Conservation (phyloP, 352 stramenopile species). For the Globisporangium parvum region DNA sequence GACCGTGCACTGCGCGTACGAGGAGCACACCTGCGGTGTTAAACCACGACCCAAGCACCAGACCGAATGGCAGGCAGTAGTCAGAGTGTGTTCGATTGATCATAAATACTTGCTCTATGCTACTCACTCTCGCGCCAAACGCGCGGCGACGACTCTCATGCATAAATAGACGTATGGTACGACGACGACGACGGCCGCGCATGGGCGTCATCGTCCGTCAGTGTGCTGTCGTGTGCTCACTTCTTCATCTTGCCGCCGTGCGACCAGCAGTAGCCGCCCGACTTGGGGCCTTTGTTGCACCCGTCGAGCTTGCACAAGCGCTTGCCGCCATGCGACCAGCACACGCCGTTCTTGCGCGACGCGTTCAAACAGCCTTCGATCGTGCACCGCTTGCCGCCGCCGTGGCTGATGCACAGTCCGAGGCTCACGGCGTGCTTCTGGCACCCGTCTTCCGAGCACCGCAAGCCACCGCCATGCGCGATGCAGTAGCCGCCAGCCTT, state of each 20-base stretch:
- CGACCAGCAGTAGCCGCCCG: slow-evolving; percentile 78
- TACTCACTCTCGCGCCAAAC: too few relatives aligned
- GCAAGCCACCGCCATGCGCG: slow-evolving; percentile 67
- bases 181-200: too few relatives aligned
- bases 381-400: slow-evolving; percentile 73
- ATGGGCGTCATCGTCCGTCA: background rate
- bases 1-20: too few relatives aligned
- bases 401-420: slow-evolving; percentile 82
- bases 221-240: slow-evolving; percentile 22
- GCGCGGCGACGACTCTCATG: too few relatives aligned
- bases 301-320: slow-evolving; percentile 71
- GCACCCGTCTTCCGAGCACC: slow-evolving; percentile 66
- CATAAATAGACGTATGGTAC: too few relatives aligned
- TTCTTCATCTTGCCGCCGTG: slow-evolving; percentile 84
- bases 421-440: slow-evolving; percentile 78
- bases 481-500: slow-evolving; percentile 81
- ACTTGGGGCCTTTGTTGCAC: slow-evolving; percentile 80
- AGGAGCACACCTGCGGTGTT: too few relatives aligned
- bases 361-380: slow-evolving; percentile 71
- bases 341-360: slow-evolving; percentile 77
- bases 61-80: too few relatives aligned
- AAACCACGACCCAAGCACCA: too few relatives aligned
- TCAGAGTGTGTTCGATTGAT: too few relatives aligned
- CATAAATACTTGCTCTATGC: too few relatives aligned
- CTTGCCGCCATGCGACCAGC: slow-evolving; percentile 78